Evolutionary conservation across 257 asterid genomes (phyloP), one percentile per base, ranked within the genome.

Genomic region (Salvia miltiorrhiza): DNA sequence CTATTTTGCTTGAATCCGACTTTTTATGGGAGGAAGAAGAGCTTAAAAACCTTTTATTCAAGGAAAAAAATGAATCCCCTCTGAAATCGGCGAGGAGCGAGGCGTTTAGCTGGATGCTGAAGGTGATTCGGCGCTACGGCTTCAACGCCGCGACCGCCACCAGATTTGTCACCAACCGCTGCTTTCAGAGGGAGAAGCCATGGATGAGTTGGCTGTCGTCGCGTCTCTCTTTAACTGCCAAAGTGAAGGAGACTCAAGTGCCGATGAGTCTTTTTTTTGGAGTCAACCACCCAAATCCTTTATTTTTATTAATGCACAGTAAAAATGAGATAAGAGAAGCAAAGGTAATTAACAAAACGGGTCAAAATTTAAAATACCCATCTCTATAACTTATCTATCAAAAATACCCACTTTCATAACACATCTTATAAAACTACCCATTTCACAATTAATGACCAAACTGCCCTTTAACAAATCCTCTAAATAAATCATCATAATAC

Each of bases 181-280:
- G 78, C 70, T 86, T 91, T 67, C 95, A 89, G 90, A 85, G 73
- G 33, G 99, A 91, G 83, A 89, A 85, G 88, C 96, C 96, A 16
- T 94, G 97, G 99, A 91, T 83, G 97, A 80, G 90, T 81, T 94
- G 63, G 87, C 87, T 62, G 90, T 96, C 37, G 97, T 94, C 16
- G 95, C 99, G 52, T 62, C 92, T 94, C 55, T 94, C 97, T 4
- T 57, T 94, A 14, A 97, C 97, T 81, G 96, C 99, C 0, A 94
- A 94, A 70, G 81, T 94, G 79, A 97, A 94, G 83, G 97, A 94
- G 73, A 89, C 86, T 74, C 96, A 87, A 75, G 96, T 91, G 58
- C 97, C 97, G n/a, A n/a, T n/a, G n/a, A n/a, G n/a, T n/a, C n/a
- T n/a, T n/a, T n/a, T n/a, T n/a, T n/a, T n/a, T n/a, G n/a, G n/a